Evolutionary conservation across 805 yeast species (phyloP).

Genomic region (Yarrowia bubula): DNA sequence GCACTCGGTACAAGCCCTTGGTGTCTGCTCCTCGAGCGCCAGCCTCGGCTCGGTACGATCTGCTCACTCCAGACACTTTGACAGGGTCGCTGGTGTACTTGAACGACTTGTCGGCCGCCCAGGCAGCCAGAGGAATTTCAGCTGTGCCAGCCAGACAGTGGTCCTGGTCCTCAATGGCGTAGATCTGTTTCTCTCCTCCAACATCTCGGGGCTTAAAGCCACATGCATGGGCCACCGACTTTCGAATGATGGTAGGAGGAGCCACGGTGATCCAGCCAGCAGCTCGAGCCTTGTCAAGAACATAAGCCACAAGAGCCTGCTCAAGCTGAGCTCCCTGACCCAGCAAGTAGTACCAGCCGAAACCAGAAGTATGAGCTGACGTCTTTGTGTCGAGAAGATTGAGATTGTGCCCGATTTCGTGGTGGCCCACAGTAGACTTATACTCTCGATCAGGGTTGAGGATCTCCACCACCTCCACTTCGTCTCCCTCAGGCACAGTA

Average conservation of each 20-base stretch:
- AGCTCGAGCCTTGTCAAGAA: slow-evolving; percentile 61
- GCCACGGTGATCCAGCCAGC: slow-evolving; percentile 66
- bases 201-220: slow-evolving; percentile 93
- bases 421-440: slow-evolving; percentile 46
- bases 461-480: slow-evolving; percentile 17
- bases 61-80: slow-evolving; percentile 72
- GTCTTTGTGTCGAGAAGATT: slow-evolving; percentile 65
- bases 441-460: slow-evolving; percentile 7
- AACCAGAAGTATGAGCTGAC: slow-evolving; percentile 66
- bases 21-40: slow-evolving; percentile 95
- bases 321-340: slow-evolving; percentile 87
- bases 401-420: slow-evolving; percentile 63
- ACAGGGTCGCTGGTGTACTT: slow-evolving; percentile 46
- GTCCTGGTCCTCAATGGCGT: slow-evolving; percentile 48
- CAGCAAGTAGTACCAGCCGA: slow-evolving; percentile 79
- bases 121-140: slow-evolving; percentile 88
- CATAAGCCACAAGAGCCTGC: slow-evolving; percentile 82
- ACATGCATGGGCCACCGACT: slow-evolving; percentile 79
- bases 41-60: slow-evolving; percentile 93
- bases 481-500: slow-evolving; percentile 8
- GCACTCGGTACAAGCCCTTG: slow-evolving; percentile 88
- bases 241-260: slow-evolving; percentile 84
- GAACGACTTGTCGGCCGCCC: slow-evolving; percentile 55
- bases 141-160: slow-evolving; percentile 89
- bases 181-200: slow-evolving; percentile 81